Evolutionary conservation across 176 grass and related monocot species (phyloP), one percentile per base, ranked within the genome.

Genomic region (Tillandsia fasciculata): DNA sequence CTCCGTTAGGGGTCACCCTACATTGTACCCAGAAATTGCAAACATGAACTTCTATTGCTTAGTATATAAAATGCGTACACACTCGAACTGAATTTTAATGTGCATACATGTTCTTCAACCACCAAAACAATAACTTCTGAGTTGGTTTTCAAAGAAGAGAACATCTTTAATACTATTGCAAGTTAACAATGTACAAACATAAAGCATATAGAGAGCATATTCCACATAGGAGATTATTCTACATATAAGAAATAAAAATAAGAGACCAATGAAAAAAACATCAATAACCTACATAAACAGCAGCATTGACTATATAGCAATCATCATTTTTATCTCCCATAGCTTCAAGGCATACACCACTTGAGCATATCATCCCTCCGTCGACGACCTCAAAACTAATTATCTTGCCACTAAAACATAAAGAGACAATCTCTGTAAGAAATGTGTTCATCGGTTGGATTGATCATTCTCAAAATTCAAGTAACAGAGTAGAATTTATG

Each of bases 321-420:
- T 96, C 93, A 12, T 92, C 89, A 54, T 96, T 96, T 77, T 87
- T 89, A 74, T 96, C 93, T 72, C 93, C 88, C 93, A 96, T 96
- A 66, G 89, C 89, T 87, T 96, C 93, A 1, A 96, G 82, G 67
- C 81, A 87, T 56, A 86, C 85, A 0, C 93, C 93, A 49, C 82
- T 92, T 54, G 89, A 97, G 75, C 86, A 97, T 51, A 90, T 92
- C 86, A 92, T 92, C 76, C 93, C 93, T 1, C 89, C 86, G 14
- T 97, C 93, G 1, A 97, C 86, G 1, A 87, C 77, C 69, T 97
- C 89, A 15, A 90, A 83, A 53, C 82, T 90, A 66, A 90, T 87
- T 63, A 97, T 92, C 66, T 90, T 47, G 2, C 93, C 86, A 51
- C 89, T 92, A 76, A 8, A 70, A 11, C 64, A 74, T 18, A 29